Evolutionary conservation across 768 basidiomycete genomes (phyloP).

Genomic region (Psilocybe tampanensis): DNA sequence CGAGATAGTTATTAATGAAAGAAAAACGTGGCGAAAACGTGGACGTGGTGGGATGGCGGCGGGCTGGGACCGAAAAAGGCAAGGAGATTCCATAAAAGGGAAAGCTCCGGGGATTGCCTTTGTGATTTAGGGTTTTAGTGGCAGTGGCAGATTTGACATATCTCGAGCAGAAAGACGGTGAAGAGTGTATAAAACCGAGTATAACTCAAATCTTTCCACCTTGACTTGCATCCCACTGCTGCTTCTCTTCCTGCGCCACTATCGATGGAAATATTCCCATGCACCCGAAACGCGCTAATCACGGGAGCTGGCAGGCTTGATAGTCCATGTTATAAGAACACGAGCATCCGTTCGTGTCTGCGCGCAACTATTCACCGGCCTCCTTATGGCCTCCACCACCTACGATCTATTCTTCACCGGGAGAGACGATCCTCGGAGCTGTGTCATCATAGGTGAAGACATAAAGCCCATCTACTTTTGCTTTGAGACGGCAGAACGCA

Average conservation of each 20-base stretch:
- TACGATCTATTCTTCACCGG: conserved; percentile 73
- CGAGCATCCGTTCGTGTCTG: conserved; percentile 35
- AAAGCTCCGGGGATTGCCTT: conserved; percentile 38
- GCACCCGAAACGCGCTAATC: conserved; percentile 51
- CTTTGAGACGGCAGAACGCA: conserved; percentile 61
- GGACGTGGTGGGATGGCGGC: conserved; percentile 25
- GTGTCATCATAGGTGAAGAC: conserved; percentile 69
- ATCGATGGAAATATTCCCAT: conserved; percentile 55
- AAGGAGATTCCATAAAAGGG: conserved; percentile 24
- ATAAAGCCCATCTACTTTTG: conserved; percentile 60
- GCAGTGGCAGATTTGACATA: conserved; percentile 43
- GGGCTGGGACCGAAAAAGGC: conserved; percentile 24
- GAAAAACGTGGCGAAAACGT: conserved; percentile 33
- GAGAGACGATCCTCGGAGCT: conserved; percentile 66
- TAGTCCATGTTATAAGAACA: conserved; percentile 46
- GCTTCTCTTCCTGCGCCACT: conserved; percentile 50
- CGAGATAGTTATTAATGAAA: background rate
- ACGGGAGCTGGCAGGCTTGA: conserved; percentile 48
- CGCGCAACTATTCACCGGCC: conserved; percentile 33
- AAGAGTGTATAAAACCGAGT: conserved; percentile 16
- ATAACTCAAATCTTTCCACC: background rate
- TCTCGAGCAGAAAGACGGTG: conserved; percentile 25
- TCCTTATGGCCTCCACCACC: conserved; percentile 43
- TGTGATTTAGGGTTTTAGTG: conserved; percentile 36
- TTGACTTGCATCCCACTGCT: conserved; percentile 17